These are phyloP conservation scores for Aspergillus bombycis DNA, from an alignment of 2,329 filamentous ascomycete genomes.

Conservation along the genomic window DNA sequence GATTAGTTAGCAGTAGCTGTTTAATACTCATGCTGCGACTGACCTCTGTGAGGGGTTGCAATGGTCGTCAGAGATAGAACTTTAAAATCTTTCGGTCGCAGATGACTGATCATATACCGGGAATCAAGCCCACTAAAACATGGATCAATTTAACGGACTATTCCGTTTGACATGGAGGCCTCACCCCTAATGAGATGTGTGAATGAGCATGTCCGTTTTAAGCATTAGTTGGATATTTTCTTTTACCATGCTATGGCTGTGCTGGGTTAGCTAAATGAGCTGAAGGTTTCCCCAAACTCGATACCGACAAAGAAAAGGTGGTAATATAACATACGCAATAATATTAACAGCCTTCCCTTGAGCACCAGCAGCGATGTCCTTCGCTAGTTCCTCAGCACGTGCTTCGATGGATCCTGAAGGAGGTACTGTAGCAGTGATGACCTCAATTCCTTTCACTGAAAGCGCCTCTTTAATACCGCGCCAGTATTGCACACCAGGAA, in stretches of 20 bases:
- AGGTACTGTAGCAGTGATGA: conserved; percentile 64
- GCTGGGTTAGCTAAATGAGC: conserved; percentile 4
- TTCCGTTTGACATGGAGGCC: conserved; percentile 13
- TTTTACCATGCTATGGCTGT: conserved; percentile 54
- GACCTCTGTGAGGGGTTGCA: conserved; percentile 62
- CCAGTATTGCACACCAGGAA: conserved; percentile 67
- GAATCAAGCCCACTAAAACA: conserved; percentile 62
- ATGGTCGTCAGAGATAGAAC: conserved; percentile 71
- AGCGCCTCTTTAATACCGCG: conserved; percentile 64
- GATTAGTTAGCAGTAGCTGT: conserved; percentile 17
- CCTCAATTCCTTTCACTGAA: conserved; percentile 58
- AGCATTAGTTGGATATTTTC: background rate
- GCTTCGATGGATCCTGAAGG: conserved; percentile 62
- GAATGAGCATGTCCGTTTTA: conserved; percentile 2
- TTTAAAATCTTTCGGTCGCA: conserved; percentile 68
- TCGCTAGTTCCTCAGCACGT: conserved; percentile 57
- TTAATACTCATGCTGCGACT: background rate
- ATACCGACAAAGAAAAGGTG: background rate
- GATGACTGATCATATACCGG: conserved; percentile 64
- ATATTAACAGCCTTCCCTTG: conserved; percentile 65
- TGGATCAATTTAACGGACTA: conserved; percentile 12
- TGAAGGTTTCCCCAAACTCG: too few relatives aligned
- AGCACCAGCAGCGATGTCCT: conserved; percentile 57
- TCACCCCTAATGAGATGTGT: conserved; percentile 36
- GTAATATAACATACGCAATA: conserved; percentile 56